Evolutionary conservation across 305 asterid species (phyloP), one percentile per base, ranked within the genome.

Genomic region (Fraxinus angustifolia): DNA sequence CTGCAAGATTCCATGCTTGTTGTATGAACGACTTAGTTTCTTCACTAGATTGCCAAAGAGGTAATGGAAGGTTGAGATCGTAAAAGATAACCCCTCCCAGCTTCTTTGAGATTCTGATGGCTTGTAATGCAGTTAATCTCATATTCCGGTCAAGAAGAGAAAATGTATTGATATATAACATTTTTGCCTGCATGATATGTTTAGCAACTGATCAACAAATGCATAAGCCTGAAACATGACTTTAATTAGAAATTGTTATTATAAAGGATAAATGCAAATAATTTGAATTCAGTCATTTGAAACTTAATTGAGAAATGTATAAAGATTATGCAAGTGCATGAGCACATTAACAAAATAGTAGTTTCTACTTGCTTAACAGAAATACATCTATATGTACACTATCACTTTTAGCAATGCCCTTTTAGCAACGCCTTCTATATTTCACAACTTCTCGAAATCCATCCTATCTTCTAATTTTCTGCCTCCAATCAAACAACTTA

Each of bases 141-240:
- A 91, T 94, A 56, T 87, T 90, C 28, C 86, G 89, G 82, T 94
- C 94, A 53, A 96, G 93, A 83, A 96, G 90, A 85, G 95, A 90
- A 85, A 90, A 93, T 73, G 97, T 86, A 87, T 94, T 93, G 92
- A 96, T 92, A 90, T 94, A 94, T 82, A 96, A 94, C 97, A 94
- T 89, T 82, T 93, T 85, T 58, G 97, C 97, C 99, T 95, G 92
- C 84, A 88, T 35, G 19, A 73, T 7, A 76, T 21, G 35, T 60
- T 80, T 78, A 17, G 78, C 21, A 35, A 50, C 82, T 80, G 34
- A 58, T 75, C 40, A 82, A 72, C 58, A 81, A 78, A 58, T 8
- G 81, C 60, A 80, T 34, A 75, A 72, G 21, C 45, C 36, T 77
- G 38, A 26, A 35, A 84, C 73, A 7, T 8, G n/a, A 62, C 72